Evolutionary conservation across 208 protist species (phyloP).

Genomic region (Acanthamoeba lenticulata): DNA sequence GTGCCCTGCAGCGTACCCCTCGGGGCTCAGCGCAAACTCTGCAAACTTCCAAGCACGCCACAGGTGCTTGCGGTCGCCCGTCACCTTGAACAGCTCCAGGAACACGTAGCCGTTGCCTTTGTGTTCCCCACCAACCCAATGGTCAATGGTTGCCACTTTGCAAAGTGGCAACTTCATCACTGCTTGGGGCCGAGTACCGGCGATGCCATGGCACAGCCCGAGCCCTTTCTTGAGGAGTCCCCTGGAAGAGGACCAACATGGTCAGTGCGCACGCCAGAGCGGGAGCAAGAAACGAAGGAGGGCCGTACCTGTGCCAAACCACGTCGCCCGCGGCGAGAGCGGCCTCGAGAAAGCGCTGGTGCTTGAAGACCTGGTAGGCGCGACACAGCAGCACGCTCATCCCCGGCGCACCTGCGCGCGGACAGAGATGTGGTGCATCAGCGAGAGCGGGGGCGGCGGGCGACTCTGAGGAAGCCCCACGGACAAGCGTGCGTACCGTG

Average conservation of each 20-base stretch:
- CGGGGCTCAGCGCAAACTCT: background rate
- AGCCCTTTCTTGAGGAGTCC: constrained; percentile 48
- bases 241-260: background rate
- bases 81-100: constrained; percentile 43
- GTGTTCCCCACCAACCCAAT: background rate
- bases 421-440: background rate
- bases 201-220: constrained; percentile 17
- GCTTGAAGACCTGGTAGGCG: background rate
- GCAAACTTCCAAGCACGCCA: constrained; percentile 36
- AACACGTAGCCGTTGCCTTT: constrained; percentile 38
- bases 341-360: background rate
- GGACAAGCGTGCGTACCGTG: background rate
- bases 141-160: background rate
- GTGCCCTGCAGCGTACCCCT: background rate
- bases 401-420: background rate
- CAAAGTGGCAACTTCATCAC: background rate
- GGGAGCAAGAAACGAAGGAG: too few relatives aligned
- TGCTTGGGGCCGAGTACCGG: background rate
- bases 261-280: background rate
- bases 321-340: constrained; percentile 9
- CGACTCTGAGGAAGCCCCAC: background rate
- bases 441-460: background rate
- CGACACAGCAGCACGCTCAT: background rate
- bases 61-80: background rate
- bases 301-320: background rate